Evolutionary conservation across 805 yeast species (phyloP), one percentile per base, ranked within the genome.

Genomic region (Cyberlindnera bimundalis): DNA sequence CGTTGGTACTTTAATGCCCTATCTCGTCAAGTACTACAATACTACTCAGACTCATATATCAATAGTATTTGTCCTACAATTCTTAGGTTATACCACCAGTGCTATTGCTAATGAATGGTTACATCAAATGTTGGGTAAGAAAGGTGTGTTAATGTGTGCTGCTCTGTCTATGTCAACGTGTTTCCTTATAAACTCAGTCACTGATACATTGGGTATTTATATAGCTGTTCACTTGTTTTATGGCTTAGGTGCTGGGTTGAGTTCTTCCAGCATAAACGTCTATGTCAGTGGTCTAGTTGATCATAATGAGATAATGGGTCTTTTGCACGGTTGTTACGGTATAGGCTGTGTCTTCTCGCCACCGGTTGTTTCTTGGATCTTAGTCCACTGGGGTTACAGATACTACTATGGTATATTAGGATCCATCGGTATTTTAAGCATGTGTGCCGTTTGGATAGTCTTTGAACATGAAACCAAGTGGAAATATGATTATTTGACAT

Each of bases 341-440:
- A 50, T 78, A 3, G 89, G 90, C 2, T 86, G 89, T 1, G 78
- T 85, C 33, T 47, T 79, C 1, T 72, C 87, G 2, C 90, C 95
- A 2, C 70, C 85, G 15, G 56, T 79, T 23, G 81, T 82, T 3
- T 76, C 86, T 0, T 47, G 54, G 37, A 57, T 67, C 38, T 59
- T 61, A 9, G 48, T 55, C 20, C 52, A 49, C 29, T 60, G 52
- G 14, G 57, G 67, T 7, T 47, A 43, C 26, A 33, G 46, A 27
- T 11, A 20, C 4, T 35, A 43, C 26, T 47, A 47, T 17, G 40
- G 28, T 6, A 29, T 43, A 8, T 28, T 47, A 34, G 15, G 46
- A 4, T 14, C 18, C 5, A 5, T 43, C 13, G 40, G 44, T 12
- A 20, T 61, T 0, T n/a, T 55, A 32, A 66, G 68, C 0, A 14